phyloP scores from a whole-genome alignment of 2,329 filamentous ascomycete species.

The Cladobotryum mycophilum region DNA sequence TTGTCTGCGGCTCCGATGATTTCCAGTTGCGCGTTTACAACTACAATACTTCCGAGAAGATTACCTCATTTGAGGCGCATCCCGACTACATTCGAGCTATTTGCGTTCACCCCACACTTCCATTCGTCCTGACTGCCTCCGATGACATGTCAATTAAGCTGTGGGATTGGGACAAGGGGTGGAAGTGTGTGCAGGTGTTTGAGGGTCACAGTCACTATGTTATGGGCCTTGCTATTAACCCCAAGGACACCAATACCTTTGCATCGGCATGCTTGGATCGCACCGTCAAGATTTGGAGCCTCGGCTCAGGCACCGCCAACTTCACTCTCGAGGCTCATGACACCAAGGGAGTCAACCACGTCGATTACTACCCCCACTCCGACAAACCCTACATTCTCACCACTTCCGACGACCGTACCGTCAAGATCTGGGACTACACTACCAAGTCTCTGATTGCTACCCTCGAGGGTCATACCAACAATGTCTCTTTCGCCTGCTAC shows the following conservation, averaged over 20 bases:
- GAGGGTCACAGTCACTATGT: conserved; percentile 96
- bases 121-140: conserved; percentile 90
- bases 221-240: conserved; percentile 95
- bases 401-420: conserved; percentile 90
- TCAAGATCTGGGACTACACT: conserved; percentile 99
- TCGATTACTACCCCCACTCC: conserved; percentile 77
- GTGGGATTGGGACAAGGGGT: conserved; percentile 98
- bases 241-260: conserved; percentile 89
- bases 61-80: conserved; percentile 93
- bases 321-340: conserved; percentile 97
- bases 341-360: conserved; percentile 95
- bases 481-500: conserved; percentile 96
- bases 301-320: conserved; percentile 89
- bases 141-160: conserved; percentile 99
- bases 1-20: conserved; percentile 91
- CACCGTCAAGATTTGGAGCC: conserved; percentile 96
- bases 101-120: conserved; percentile 88
- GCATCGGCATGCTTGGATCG: conserved; percentile 92
- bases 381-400: conserved; percentile 86
- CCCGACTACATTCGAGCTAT: conserved; percentile 98
- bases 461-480: conserved; percentile 93
- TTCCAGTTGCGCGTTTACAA: conserved; percentile 88
- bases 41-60: conserved; percentile 99
- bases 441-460: conserved; percentile 96
- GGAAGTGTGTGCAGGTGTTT: conserved; percentile 96